A percentile compares a stretch with the other conserved stretches of the same genome.
phyloP scores from a whole-genome alignment of 2,329 filamentous ascomycete species.

The Fusarium foetens region DNA sequence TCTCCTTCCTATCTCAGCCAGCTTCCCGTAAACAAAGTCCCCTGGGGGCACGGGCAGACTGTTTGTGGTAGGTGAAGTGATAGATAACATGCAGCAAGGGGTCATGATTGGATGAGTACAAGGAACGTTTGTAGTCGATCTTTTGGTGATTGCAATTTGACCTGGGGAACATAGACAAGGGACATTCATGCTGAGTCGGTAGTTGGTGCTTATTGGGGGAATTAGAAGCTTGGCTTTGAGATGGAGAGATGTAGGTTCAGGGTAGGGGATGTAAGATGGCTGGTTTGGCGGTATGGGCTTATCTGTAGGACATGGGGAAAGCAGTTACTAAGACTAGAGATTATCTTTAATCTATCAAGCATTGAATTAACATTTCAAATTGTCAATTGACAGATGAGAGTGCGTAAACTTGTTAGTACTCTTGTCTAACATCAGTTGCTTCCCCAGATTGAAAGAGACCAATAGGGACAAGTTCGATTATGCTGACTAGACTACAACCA shows the following conservation, averaged over 20 bases:
- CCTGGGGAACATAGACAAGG: neutral
- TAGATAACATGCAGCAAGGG: slow-evolving; percentile 14
- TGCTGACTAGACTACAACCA: slow-evolving; percentile 37
- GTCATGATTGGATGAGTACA: slow-evolving; percentile 20
- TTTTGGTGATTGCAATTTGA: neutral
- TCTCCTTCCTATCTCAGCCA: slow-evolving; percentile 38
- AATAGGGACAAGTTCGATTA: slow-evolving; percentile 35
- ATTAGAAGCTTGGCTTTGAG: neutral
- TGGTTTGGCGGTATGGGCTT: neutral
- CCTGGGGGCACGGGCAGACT: slow-evolving; percentile 5
- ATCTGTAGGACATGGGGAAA: neutral
- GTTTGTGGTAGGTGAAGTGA: slow-evolving; percentile 32
- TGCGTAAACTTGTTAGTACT: neutral
- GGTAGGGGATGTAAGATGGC: slow-evolving; percentile 4
- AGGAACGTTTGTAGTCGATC: slow-evolving; percentile 28
- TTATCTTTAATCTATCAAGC: neutral
- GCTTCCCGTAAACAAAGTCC: slow-evolving; percentile 12
- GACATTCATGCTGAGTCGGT: neutral
- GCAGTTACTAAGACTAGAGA: neutral
- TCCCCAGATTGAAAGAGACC: slow-evolving; percentile 14
- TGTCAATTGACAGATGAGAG: neutral
- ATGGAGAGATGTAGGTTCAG: slow-evolving; percentile 4
- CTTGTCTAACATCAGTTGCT: neutral
- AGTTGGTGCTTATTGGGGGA: slow-evolving; percentile 7
- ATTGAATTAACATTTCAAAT: neutral